phyloP scores from a whole-genome alignment of 2,329 filamentous ascomycete species.

The Fusarium caatingaense region DNA sequence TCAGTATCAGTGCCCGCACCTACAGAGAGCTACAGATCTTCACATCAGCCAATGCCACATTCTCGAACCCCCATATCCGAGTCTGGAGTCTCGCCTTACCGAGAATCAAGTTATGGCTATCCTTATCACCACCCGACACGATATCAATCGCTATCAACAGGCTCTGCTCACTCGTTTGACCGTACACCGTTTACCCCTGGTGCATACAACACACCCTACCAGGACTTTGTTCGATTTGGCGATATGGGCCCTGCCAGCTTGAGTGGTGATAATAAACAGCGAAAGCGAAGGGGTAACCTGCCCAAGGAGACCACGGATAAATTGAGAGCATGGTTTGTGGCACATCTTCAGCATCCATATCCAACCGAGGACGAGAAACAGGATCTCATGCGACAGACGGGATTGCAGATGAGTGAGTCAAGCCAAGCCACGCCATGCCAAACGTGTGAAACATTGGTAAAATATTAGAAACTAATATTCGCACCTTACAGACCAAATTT shows the following conservation, averaged over 20 bases:
- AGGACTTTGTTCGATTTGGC: slow-evolving; percentile 57
- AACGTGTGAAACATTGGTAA: neutral
- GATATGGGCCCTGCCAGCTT: slow-evolving; percentile 54
- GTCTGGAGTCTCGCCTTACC: slow-evolving; percentile 48
- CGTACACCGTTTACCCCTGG: slow-evolving; percentile 57
- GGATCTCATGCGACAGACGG: slow-evolving; percentile 79
- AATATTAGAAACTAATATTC: slow-evolving; percentile 21
- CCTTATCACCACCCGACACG: slow-evolving; percentile 58
- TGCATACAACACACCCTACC: slow-evolving; percentile 55
- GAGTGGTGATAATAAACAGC: slow-evolving; percentile 61
- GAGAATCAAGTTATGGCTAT: slow-evolving; percentile 52
- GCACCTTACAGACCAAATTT: slow-evolving; percentile 69
- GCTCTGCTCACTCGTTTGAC: slow-evolving; percentile 58
- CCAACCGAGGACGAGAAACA: slow-evolving; percentile 91
- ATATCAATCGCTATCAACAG: slow-evolving; percentile 60
- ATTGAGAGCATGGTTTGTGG: slow-evolving; percentile 81
- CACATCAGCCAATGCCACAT: slow-evolving; percentile 41
- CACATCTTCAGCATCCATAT: slow-evolving; percentile 84
- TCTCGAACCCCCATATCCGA: slow-evolving; percentile 49
- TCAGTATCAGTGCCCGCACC: slow-evolving; percentile 48
- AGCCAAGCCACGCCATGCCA: neutral
- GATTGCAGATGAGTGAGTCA: slow-evolving; percentile 79
- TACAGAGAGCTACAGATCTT: slow-evolving; percentile 53
- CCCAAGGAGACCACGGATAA: slow-evolving; percentile 91
- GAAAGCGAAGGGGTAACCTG: slow-evolving; percentile 82